phyloP scores from a whole-genome alignment of 257 asterid species.

The Fraxinus anomala region DNA sequence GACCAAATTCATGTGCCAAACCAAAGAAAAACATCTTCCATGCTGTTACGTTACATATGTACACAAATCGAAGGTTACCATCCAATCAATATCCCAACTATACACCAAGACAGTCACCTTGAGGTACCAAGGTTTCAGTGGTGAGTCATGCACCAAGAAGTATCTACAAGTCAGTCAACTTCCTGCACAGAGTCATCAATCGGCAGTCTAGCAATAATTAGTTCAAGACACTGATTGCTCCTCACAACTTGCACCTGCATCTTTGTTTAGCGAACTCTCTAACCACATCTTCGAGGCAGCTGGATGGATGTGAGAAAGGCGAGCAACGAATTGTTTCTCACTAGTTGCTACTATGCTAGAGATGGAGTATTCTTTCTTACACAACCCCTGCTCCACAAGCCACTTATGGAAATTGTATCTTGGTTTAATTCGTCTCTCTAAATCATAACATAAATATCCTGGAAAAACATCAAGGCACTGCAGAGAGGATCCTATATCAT shows the following conservation, averaged over 20 bases:
- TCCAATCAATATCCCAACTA: constrained; percentile 9
- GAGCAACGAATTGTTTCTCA: constrained; percentile 51
- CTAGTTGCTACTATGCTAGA: constrained; percentile 62
- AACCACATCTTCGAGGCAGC: constrained; percentile 52
- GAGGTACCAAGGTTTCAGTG: not conserved
- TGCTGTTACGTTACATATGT: not conserved
- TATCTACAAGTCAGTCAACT: constrained; percentile 2
- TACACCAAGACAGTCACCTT: constrained; percentile 1
- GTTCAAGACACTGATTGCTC: not conserved
- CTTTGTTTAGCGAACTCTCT: constrained; percentile 30
- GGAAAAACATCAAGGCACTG: constrained; percentile 59
- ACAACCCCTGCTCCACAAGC: constrained; percentile 52
- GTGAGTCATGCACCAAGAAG: constrained; percentile 10
- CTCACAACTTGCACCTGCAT: not conserved
- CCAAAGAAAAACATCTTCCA: not conserved
- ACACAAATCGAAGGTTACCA: not conserved
- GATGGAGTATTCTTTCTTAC: constrained; percentile 42
- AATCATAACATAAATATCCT: constrained; percentile 54
- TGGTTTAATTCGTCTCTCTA: constrained; percentile 68
- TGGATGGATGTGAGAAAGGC: constrained; percentile 46
- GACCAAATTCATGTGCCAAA: constrained; percentile 12
- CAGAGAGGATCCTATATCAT: constrained; percentile 49
- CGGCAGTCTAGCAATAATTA: not conserved
- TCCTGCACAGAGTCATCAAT: not conserved
- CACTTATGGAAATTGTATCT: constrained; percentile 56